Evolutionary conservation across 2,329 filamentous ascomycete species (phyloP), one percentile per base, ranked within the genome.

Genomic region (Mycosphaerella sp.): DNA sequence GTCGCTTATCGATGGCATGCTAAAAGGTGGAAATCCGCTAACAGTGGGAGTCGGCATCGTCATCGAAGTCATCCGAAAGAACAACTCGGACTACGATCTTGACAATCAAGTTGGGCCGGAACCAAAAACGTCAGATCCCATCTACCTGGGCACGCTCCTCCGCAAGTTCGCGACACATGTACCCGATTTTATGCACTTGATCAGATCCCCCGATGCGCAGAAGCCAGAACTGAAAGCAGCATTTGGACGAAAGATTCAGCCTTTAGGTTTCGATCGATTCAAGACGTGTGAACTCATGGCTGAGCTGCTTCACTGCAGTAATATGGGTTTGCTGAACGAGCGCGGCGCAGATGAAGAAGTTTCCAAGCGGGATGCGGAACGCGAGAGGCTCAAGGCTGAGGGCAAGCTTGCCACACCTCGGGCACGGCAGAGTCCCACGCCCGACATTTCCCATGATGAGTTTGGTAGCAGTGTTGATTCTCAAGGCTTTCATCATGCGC

Each of bases 281-380:
- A 98, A 98, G 75, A 97, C 93, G 0, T 98, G 93, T 69, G 93
- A 98, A 71, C 77, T 98, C 53, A 97, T 98, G 93, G 93, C 93
- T 1, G 93, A 98, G 70, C 76, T 98, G 40, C 73, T 98, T 35
- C 93, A 98, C 70, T 98, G 93, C 71, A 97, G 91, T 68, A 98
- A 98, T 67, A 98, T 98, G 93, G 90, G 87, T 5, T 75, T 98
- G 32, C 74, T 98, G 59, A 98, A 98, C 66, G 90, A 97, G 67
- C 76, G 82, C 8, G 93, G 91, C 28, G 90, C 89, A 9, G 90
- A 98, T 66, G 84, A 89, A 58, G 82, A 95, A 58, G 89, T 97
- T 53, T 82, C 79, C 54, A 77, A 81, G 37, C 80, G 93, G 54
- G 90, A 98, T 64, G 72, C 77, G 9, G 89, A 96, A 66, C 82